phyloP scores from a whole-genome alignment of 75 land plant genomes.

The Cunninghamia lanceolata region DNA sequence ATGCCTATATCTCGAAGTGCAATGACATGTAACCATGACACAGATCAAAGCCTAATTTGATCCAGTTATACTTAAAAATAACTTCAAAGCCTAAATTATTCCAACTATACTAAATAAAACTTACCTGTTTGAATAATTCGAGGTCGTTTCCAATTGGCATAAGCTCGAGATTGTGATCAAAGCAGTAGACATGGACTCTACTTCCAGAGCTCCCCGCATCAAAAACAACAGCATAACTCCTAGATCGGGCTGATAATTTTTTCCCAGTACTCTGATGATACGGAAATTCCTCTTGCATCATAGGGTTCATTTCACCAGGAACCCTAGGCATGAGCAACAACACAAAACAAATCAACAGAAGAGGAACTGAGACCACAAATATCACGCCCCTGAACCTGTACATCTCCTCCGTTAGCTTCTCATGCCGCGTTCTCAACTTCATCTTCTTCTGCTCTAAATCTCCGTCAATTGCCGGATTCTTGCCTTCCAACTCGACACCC shows the following conservation, averaged over 20 bases:
- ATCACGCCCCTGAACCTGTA: conserved; percentile 61
- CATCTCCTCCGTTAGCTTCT: conserved; percentile 61
- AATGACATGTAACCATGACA: neutral
- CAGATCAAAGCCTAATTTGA: neutral
- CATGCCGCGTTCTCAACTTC: conserved; percentile 40
- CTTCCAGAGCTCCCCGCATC: conserved; percentile 99
- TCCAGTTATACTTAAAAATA: neutral
- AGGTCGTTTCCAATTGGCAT: conserved; percentile 68
- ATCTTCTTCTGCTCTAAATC: conserved; percentile 33
- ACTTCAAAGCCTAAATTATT: neutral
- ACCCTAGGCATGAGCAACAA: conserved; percentile 70
- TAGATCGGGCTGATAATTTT: conserved; percentile 19
- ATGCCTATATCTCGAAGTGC: conserved; percentile 38
- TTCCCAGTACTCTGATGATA: neutral
- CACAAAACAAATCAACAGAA: conserved; percentile 63
- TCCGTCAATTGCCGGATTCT: neutral
- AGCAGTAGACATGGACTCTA: conserved; percentile 91
- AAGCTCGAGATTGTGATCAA: conserved; percentile 67
- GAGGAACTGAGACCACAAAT: conserved; percentile 57
- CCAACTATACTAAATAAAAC: neutral
- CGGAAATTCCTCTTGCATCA: neutral
- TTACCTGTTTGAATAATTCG: conserved; percentile 73
- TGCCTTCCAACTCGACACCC: conserved; percentile 35
- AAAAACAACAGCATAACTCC: conserved; percentile 84
- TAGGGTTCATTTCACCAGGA: neutral